These are phyloP conservation scores for Fomitopsis pulvina DNA, from an alignment of 768 basidiomycete genomes.

Conservation along the genomic window DNA sequence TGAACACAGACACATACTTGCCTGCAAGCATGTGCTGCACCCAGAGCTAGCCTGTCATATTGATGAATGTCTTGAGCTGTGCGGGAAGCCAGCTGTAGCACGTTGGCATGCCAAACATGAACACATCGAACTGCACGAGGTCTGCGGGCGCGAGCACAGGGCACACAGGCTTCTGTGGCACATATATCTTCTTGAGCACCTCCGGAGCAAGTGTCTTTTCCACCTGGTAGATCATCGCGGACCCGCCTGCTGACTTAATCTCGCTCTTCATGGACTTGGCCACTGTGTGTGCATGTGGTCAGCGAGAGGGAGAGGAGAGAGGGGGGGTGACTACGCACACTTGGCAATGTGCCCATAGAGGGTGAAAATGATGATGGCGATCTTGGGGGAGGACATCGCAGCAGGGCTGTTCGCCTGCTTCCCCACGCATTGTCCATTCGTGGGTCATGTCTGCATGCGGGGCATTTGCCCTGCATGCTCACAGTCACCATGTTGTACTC, in stretches of 20 bases:
- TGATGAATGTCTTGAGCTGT: slow-evolving; percentile 83
- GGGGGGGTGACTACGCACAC: slow-evolving; percentile 28
- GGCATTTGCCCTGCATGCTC: no score
- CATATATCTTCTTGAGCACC: slow-evolving; percentile 61
- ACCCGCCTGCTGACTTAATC: slow-evolving; percentile 35
- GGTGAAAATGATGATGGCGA: slow-evolving; percentile 71
- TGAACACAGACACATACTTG: slow-evolving; percentile 74
- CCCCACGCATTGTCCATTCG: no score
- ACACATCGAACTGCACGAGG: slow-evolving; percentile 64
- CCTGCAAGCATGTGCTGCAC: slow-evolving; percentile 50
- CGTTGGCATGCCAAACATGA: slow-evolving; percentile 73
- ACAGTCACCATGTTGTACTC: no score
- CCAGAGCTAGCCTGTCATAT: slow-evolving; percentile 70
- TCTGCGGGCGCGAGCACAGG: slow-evolving; percentile 56
- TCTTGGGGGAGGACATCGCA: slow-evolving; percentile 33
- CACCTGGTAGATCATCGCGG: slow-evolving; percentile 50
- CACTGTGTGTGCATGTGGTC: slow-evolving; percentile 35
- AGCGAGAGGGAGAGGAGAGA: not conserved
- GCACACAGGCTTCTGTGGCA: slow-evolving; percentile 65
- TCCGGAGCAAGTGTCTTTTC: slow-evolving; percentile 73
- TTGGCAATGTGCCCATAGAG: slow-evolving; percentile 71
- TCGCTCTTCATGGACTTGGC: slow-evolving; percentile 45
- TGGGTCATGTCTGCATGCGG: no score
- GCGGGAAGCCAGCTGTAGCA: slow-evolving; percentile 79
- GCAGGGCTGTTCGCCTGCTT: no score